phyloP scores from a whole-genome alignment of 495 filamentous ascomycete genomes.

The Neurospora sp. region DNA sequence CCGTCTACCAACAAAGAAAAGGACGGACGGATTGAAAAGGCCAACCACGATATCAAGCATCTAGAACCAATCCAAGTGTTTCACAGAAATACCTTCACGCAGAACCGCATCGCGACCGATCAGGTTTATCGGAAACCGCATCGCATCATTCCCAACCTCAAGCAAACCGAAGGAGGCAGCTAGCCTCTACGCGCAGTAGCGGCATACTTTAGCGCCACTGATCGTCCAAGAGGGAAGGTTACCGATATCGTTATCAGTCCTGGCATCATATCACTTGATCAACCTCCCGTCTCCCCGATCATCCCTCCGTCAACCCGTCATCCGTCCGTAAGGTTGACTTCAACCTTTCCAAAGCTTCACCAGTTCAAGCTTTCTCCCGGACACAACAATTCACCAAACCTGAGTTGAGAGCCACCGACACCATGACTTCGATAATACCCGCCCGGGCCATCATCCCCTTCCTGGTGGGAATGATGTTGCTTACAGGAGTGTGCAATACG shows the following conservation, averaged over 20 bases:
- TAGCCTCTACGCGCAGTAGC: not conserved
- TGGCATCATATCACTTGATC: not conserved
- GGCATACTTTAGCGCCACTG: not conserved
- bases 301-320: not conserved
- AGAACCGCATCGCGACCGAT: not conserved
- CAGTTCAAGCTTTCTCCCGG: not conserved
- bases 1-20: not conserved
- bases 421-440: slow-evolving; percentile 30
- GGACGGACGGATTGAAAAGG: not conserved
- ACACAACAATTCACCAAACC: not conserved
- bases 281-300: not conserved
- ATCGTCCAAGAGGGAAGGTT: not conserved
- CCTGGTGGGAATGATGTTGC: slow-evolving; percentile 85
- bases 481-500: slow-evolving; percentile 87
- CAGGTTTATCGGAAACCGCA: not conserved
- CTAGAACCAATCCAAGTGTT: not conserved
- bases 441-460: slow-evolving; percentile 59
- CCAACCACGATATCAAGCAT: not conserved
- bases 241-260: not conserved
- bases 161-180: not conserved
- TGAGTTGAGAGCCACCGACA: not conserved
- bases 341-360: not conserved
- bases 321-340: not conserved
- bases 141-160: not conserved
- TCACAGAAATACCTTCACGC: not conserved